A percentile compares a stretch with the other conserved stretches of the same genome.
Conservation (phyloP, 148 eudicot genomes). For the Nepenthes mirabilis region DNA sequence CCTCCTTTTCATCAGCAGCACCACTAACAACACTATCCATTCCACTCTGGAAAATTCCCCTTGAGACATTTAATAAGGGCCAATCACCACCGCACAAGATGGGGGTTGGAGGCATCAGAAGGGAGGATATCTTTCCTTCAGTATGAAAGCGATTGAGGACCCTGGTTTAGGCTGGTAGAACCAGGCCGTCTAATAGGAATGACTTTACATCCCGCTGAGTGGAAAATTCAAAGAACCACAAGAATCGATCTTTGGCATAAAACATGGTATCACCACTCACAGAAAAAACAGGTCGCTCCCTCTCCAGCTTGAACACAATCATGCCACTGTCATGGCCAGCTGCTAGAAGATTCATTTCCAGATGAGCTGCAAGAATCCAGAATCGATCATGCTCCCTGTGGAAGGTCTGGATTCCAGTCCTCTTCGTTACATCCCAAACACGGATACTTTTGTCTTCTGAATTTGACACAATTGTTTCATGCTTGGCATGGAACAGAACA, state of each 20-base stretch:
- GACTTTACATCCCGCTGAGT: conserved; percentile 61
- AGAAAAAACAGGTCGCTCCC: conserved; percentile 91
- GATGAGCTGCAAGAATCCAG: conserved; percentile 79
- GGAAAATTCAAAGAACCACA: conserved; percentile 65
- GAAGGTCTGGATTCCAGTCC: conserved; percentile 77
- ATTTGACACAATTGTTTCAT: conserved; percentile 81
- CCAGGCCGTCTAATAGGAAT: conserved; percentile 79
- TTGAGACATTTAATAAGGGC: conserved; percentile 63
- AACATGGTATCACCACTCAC: conserved; percentile 73
- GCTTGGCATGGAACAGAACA: conserved; percentile 77
- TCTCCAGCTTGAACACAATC: conserved; percentile 83
- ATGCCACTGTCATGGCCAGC: conserved; percentile 87
- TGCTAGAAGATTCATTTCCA: conserved; percentile 75
- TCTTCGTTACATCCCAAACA: conserved; percentile 80
- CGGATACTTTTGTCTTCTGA: conserved; percentile 93
- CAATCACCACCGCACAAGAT: conserved; percentile 55
- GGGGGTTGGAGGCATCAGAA: conserved; percentile 56
- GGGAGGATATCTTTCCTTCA: conserved; percentile 36
- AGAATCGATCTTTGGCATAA: conserved; percentile 75
- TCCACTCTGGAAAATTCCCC: conserved; percentile 61
- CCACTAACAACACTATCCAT: conserved; percentile 31
- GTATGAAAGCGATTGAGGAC: conserved; percentile 73
- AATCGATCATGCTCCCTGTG: conserved; percentile 79
- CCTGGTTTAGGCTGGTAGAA: conserved; percentile 59
- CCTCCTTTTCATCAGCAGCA: conserved; percentile 36